Evolutionary conservation across 2,329 filamentous ascomycete genomes (phyloP), one percentile per base, ranked within the genome.

Genomic region (Alternaria brassicae): DNA sequence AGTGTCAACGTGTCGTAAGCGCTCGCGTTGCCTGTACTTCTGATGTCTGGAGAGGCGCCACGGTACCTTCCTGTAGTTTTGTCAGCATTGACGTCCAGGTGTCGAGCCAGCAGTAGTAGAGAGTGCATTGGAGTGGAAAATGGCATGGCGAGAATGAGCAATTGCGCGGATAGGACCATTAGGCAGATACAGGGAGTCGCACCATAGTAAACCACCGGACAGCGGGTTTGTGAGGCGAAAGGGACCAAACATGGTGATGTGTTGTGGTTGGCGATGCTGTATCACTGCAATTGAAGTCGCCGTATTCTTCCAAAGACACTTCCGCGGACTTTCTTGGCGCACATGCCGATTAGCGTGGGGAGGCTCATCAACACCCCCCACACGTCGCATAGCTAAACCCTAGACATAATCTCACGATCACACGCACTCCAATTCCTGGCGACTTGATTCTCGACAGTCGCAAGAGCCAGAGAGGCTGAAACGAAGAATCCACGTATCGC

Each of bases 1-100:
- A 45, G 84, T 85, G 80, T 99, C 95, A 65, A 99, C 93, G 53
- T 89, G 59, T 41, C 72, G 69, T 7, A 74, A 65, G 64, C 91
- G 89, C 64, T 70, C 63, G 56, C 72, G 72, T 0, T 74, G 72
- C 23, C 71, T 63, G 67, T 72, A 73, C 56, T 73, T 74, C 53
- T 74, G 72, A 77, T 92, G 92, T 68, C 87, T 85, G 59, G 95
- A 99, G 75, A 99, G 88, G 62, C 95, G 90, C 93, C 93, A 99
- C 70, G 95, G 95, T 72, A 91, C 93, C 88, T 99, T 99, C 95
- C 91, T 88, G 71, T 84, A 4, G 2, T 1, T 25, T 21, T 28
- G 42, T 60, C 32, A 60, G 53, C 27, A 34, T 23, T 5, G 3
- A 25, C 13, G 27, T 25, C 17, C 39, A 51, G 34, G 47, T 39